Evolutionary conservation across 257 asterid species (phyloP), one percentile per base, ranked within the genome.

Genomic region (Jacaranda copaia): DNA sequence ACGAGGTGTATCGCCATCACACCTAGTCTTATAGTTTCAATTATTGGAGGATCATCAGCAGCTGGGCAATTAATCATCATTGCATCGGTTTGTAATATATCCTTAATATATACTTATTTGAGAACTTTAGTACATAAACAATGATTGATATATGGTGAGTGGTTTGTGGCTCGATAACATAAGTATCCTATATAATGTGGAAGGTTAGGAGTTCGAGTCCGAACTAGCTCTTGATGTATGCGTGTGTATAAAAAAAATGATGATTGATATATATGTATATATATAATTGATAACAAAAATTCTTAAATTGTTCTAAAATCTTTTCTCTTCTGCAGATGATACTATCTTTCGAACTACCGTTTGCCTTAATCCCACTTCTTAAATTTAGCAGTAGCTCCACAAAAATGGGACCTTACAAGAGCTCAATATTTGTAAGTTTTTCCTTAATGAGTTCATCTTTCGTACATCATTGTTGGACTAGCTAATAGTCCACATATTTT

Each of bases 341-440:
- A 84, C 81, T 95, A 12, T 93, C 99, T 0, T 95, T 95, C 57
- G 99, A 95, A 8, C 98, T 95, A 49, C 98, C 98, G 1, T 93
- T 91, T 68, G 89, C 96, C 6, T 92, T 91, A 20, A 85, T 93
- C 73, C 98, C 98, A 18, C 89, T 91, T 11, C 91, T 93, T 3
- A 91, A 91, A 74, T 93, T 93, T 77, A 93, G 97, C 63, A 91
- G 94, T 59, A 82, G 92, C 79, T 40, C 90, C 57, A 85, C 90
- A 79, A 93, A 93, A 77, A 88, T 91, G 89, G 98, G 98, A n/a
- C 98, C 97, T 0, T 90, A 88, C 90, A 89, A 82, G 82, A 95
- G 89, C 80, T 93, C 99, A 5, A 95, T 88, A 51, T 92, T 79
- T 62, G 99, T 94, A 73, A 92, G 98, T 56, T 0, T 40, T 45